phyloP scores from a whole-genome alignment of 129 eudicot species.

The Deinandra increscens region DNA sequence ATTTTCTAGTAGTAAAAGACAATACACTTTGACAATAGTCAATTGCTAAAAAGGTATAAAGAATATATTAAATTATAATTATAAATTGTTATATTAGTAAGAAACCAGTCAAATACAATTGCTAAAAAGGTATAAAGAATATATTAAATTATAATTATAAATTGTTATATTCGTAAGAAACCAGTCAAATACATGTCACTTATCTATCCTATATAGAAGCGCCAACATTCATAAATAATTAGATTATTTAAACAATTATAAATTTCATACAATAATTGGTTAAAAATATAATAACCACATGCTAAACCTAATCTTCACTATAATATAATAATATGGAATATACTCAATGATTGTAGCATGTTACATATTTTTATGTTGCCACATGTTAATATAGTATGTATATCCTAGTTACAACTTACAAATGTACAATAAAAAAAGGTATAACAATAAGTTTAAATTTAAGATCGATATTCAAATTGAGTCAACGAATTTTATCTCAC shows the following conservation, averaged over 20 bases:
- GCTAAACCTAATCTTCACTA: slow-evolving; percentile 20
- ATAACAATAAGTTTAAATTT: neutral
- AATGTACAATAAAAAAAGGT: neutral
- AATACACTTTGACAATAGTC: no score
- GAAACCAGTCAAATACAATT: no score
- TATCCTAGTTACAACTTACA: neutral
- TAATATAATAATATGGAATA: neutral
- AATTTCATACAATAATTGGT: neutral
- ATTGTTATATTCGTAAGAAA: no score
- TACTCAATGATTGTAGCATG: slow-evolving; percentile 21
- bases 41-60: no score
- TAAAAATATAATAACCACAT: slow-evolving; percentile 18
- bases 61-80: no score
- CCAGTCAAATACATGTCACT: no score
- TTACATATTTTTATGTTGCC: neutral
- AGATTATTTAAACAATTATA: neutral
- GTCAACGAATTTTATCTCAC: slow-evolving; percentile 20
- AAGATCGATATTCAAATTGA: neutral
- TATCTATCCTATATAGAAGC: no score
- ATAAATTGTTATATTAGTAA: no score
- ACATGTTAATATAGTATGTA: slow-evolving; percentile 16
- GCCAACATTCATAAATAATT: no score
- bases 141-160: no score
- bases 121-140: no score
- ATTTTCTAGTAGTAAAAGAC: no score